These are phyloP conservation scores for Sordariomycetes sp. DNA, from an alignment of 2,329 filamentous ascomycete species.

Conservation along the genomic window DNA sequence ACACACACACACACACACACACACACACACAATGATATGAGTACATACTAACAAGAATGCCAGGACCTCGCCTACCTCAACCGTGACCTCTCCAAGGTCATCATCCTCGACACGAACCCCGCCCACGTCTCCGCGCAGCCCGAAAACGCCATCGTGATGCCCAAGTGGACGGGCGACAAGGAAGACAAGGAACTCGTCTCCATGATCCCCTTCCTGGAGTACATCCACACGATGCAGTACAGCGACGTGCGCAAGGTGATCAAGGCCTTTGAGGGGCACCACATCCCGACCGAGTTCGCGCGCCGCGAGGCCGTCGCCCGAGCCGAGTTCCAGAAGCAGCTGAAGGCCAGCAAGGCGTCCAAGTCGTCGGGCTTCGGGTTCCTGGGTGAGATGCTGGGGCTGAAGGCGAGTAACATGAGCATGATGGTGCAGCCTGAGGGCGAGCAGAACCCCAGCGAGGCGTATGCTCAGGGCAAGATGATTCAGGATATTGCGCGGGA, in stretches of 20 bases:
- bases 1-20: too few species aligned
- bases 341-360: conserved; percentile 56
- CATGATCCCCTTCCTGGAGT: conserved; percentile 93
- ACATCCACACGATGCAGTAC: conserved; percentile 87
- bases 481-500: conserved; percentile 88
- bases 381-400: conserved; percentile 59
- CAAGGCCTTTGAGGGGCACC: conserved; percentile 76
- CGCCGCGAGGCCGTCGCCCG: conserved; percentile 76
- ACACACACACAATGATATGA: background rate
- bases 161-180: conserved; percentile 77
- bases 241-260: conserved; percentile 76
- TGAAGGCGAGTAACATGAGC: conserved; percentile 57
- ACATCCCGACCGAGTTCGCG: conserved; percentile 84
- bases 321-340: conserved; percentile 69
- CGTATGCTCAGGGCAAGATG: conserved; percentile 89
- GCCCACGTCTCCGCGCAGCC: conserved; percentile 78
- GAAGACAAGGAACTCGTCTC: conserved; percentile 78
- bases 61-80: conserved; percentile 97
- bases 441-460: conserved; percentile 59
- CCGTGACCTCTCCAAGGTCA: conserved; percentile 86
- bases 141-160: conserved; percentile 88
- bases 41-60: background rate
- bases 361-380: conserved; percentile 50
- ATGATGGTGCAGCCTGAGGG: conserved; percentile 48
- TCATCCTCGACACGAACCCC: conserved; percentile 81